phyloP scores from a whole-genome alignment of 306 rosid species.

The Quillaja saponaria region DNA sequence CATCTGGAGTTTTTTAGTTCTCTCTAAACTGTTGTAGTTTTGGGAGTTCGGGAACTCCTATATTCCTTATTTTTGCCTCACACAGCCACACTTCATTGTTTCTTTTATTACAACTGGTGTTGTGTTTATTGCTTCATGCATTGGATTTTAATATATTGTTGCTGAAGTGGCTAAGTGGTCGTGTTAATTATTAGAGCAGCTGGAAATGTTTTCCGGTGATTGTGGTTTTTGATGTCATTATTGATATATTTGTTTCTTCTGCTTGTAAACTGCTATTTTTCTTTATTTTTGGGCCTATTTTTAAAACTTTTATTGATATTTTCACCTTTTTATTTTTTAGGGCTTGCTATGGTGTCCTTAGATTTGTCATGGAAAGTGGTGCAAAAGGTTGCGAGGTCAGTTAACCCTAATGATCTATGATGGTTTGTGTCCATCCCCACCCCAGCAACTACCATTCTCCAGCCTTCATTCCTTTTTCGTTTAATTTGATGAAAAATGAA shows the following conservation, averaged over 20 bases:
- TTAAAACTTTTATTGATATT: background rate
- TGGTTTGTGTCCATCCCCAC: background rate
- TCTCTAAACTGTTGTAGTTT: constrained; percentile 29
- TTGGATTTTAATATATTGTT: background rate
- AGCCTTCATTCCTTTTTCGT: background rate
- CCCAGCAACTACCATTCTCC: background rate
- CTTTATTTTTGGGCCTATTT: background rate
- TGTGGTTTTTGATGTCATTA: background rate
- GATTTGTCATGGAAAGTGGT: constrained; percentile 81
- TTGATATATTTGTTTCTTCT: background rate
- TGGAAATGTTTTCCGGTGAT: background rate
- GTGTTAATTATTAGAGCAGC: background rate
- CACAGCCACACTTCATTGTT: too few species aligned
- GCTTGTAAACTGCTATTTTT: background rate
- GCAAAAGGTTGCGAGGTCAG: constrained; percentile 79
- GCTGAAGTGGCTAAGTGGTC: background rate
- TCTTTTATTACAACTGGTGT: background rate
- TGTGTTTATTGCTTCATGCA: background rate
- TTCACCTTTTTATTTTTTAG: constrained; percentile 33
- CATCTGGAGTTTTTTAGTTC: constrained; percentile 34
- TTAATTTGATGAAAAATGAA: background rate
- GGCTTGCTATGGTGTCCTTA: constrained; percentile 84
- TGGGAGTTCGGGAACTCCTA: constrained; percentile 41
- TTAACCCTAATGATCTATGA: background rate
- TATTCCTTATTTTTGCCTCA: background rate